These are phyloP conservation scores for Septoria petroselini DNA, from an alignment of 2,329 filamentous ascomycete species.

Conservation along the genomic window DNA sequence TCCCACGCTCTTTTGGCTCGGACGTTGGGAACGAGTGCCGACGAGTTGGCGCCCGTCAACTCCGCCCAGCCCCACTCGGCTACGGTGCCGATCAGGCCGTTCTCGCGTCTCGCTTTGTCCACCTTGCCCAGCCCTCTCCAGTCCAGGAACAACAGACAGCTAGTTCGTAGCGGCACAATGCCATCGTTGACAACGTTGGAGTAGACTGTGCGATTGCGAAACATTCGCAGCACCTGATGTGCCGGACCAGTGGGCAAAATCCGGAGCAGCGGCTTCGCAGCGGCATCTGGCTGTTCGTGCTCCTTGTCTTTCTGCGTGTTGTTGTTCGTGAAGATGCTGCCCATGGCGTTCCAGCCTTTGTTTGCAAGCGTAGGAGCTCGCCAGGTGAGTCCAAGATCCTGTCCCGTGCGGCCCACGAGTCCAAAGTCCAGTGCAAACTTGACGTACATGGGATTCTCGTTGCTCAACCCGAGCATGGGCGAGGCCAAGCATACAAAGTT, in stretches of 20 bases:
- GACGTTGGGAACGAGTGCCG: constrained; percentile 44
- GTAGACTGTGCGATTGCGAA: constrained; percentile 86
- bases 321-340: constrained; percentile 69
- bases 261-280: constrained; percentile 81
- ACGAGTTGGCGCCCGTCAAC: constrained; percentile 69
- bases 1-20: constrained; percentile 25
- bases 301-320: constrained; percentile 48
- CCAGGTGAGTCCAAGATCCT: constrained; percentile 94
- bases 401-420: constrained; percentile 89
- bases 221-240: constrained; percentile 80
- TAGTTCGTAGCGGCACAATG: constrained; percentile 91
- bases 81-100: constrained; percentile 86
- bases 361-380: constrained; percentile 78
- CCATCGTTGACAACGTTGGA: constrained; percentile 98
- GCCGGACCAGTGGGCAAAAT: constrained; percentile 90
- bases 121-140: constrained; percentile 93
- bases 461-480: constrained; percentile 86
- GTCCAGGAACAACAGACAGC: constrained; percentile 92
- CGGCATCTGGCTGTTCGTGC: constrained; percentile 60
- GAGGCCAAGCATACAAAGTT: constrained; percentile 89
- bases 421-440: constrained; percentile 96
- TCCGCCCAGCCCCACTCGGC: constrained; percentile 95
- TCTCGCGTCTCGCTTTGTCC: constrained; percentile 89
- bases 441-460: constrained; percentile 96
- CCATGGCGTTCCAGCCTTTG: constrained; percentile 84